Base-by-base conservation (phyloP, 2,329 filamentous ascomycete species). In the Curvularia spicifera region DNA sequence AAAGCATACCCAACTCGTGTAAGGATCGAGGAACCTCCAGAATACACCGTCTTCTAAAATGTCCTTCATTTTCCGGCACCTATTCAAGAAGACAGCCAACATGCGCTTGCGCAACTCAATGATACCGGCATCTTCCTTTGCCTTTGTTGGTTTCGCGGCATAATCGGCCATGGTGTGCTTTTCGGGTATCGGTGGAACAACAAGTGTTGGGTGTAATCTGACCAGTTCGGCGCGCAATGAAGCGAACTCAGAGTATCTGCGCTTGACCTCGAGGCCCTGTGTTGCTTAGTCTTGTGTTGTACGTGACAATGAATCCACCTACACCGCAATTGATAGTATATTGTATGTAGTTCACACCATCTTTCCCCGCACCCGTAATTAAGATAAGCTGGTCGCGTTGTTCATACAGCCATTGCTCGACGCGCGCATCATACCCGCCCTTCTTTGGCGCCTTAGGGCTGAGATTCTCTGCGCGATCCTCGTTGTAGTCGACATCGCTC, bases 141-240 rank as follows among this genome's bases (percentile, higher is more conserved):
- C 96, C 71, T 94, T 97, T 37, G 95, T 99, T 1, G 96, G 95
- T 70, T 97, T 98, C 28, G 96, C 93, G 15, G 95, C 95, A 74
- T 99, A 99, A 77, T 99, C 95, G 60, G 94, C 94, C 90, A 99
- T 96, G 45, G 93, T 95, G 78, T 99, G 95, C 78, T 99, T 99
- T 80, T 99, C 96, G 22, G 95, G 95, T 71, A 99, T 99, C 3
- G 95, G 95, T 7, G 95, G 96, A 51, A 99, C 91, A 70, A 99
- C 91, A 42, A 99, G 84, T 0, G 95, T 99, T 7, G 96, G 95
- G 74, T 99, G 96, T 61, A 99, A 85, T 68, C 91, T 90, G 46
- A 93, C 93, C 28, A 99, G 85, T 2, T 94, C 94, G 70, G 93
- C 89, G 71, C 95, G 87, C 56, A 99, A 81, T 15, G 94, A 97